Evolutionary conservation across 768 basidiomycete species (phyloP).

Genomic region (Pleurotus ostreatus): DNA sequence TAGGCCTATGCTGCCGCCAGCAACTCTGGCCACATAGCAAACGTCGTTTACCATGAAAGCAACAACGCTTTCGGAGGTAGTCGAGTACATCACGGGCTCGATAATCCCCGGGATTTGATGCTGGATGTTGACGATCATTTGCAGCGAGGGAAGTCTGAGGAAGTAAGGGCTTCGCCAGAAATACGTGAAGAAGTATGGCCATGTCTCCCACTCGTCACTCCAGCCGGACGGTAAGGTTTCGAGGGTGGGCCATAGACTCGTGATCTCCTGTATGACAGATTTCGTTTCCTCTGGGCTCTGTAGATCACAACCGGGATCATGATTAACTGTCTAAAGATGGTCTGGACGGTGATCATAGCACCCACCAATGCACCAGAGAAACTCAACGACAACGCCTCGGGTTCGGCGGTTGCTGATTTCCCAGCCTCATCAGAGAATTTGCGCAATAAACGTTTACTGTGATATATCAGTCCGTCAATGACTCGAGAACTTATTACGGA

Average conservation of each 20-base stretch:
- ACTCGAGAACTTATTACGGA: too few relatives aligned
- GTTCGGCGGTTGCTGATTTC: neutral
- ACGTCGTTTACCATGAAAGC: neutral
- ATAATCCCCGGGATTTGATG: conserved; percentile 26
- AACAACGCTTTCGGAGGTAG: neutral
- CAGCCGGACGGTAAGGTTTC: conserved; percentile 21
- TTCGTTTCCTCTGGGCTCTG: neutral
- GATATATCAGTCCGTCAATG: too few relatives aligned
- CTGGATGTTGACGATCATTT: conserved; percentile 29
- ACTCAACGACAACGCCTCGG: neutral
- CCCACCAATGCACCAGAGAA: neutral
- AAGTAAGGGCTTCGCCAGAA: conserved; percentile 31
- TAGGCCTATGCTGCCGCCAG: neutral
- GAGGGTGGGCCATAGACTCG: neutral
- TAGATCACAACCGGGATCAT: neutral
- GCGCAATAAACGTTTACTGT: too few relatives aligned
- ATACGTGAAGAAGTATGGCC: conserved; percentile 25
- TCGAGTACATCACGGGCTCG: conserved; percentile 27
- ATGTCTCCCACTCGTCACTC: conserved; percentile 25
- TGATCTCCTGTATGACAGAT: neutral
- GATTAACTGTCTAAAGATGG: neutral
- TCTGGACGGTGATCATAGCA: neutral
- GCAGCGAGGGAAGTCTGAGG: conserved; percentile 31
- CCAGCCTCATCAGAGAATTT: too few relatives aligned
- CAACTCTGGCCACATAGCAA: neutral